Conservation (phyloP, 2,329 filamentous ascomycete species). For the Fusarium secorum region DNA sequence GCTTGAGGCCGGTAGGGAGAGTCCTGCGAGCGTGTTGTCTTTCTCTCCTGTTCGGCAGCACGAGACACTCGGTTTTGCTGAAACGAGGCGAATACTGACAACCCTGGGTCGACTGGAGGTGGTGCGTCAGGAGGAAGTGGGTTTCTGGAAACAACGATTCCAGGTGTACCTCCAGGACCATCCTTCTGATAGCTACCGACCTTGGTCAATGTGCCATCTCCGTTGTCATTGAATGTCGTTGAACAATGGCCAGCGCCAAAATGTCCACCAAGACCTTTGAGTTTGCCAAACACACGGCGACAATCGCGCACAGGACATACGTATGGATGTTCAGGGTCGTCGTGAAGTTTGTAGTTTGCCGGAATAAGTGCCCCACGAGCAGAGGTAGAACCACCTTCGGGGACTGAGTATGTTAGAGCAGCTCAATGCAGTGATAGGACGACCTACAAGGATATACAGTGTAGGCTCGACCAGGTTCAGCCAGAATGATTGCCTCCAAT, state of each 20-base stretch:
- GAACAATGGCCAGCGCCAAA: conserved; percentile 39
- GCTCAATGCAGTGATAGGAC: neutral
- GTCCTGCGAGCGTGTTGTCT: neutral
- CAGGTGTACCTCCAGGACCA: conserved; percentile 34
- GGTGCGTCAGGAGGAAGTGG: conserved; percentile 34
- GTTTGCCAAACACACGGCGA: conserved; percentile 38
- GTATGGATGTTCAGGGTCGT: conserved; percentile 37
- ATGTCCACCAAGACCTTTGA: conserved; percentile 40
- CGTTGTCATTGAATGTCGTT: conserved; percentile 51
- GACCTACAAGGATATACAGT: conserved; percentile 23
- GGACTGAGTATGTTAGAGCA: conserved; percentile 24
- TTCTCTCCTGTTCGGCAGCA: neutral
- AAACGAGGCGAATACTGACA: conserved; percentile 1
- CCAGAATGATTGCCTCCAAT: conserved; percentile 21
- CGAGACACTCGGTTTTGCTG: conserved; percentile 12
- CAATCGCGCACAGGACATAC: conserved; percentile 52
- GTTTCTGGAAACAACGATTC: conserved; percentile 42
- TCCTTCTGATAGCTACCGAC: conserved; percentile 40
- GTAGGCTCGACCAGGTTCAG: conserved; percentile 30
- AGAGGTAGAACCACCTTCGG: neutral
- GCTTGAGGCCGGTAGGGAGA: neutral
- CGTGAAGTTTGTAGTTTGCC: conserved; percentile 42
- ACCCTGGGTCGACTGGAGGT: conserved; percentile 27
- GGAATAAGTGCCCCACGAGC: conserved; percentile 47
- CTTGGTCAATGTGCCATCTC: conserved; percentile 50